Evolutionary conservation across 768 basidiomycete species (phyloP).

Genomic region (Lentinus tigrinus): DNA sequence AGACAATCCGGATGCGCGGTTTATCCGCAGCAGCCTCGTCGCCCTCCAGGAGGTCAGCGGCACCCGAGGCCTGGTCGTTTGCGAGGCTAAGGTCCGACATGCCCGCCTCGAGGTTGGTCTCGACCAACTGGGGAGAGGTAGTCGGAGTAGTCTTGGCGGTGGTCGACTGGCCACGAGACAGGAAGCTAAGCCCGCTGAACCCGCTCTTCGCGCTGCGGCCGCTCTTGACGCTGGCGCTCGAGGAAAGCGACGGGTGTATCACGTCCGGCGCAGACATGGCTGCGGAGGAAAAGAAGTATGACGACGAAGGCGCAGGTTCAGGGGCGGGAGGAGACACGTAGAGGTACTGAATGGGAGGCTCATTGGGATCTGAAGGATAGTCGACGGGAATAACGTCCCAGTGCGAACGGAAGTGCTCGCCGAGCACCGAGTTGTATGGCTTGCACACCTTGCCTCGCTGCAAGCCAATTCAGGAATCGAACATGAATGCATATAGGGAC

Average conservation of each 20-base stretch:
- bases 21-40: conserved; percentile 32
- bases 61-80: conserved; percentile 32
- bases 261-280: conserved; percentile 15
- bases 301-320: conserved; percentile 3
- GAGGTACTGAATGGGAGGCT: conserved; percentile 45
- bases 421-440: conserved; percentile 85
- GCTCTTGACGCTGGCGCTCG: conserved; percentile 55
- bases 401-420: conserved; percentile 86
- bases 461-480: not conserved
- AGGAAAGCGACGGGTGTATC: conserved; percentile 32
- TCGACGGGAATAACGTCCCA: conserved; percentile 75
- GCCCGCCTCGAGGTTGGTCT: conserved; percentile 48
- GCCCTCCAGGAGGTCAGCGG: conserved; percentile 32
- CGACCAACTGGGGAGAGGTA: conserved; percentile 48
- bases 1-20: conserved; percentile 65
- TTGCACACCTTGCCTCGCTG: conserved; percentile 93
- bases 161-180: conserved; percentile 42
- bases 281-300: conserved; percentile 22
- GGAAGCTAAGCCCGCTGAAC: conserved; percentile 54
- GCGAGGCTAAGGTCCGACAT: conserved; percentile 63
- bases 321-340: conserved; percentile 33
- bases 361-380: conserved; percentile 47
- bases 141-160: conserved; percentile 51
- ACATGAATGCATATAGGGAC: not conserved
- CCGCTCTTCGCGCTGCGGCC: conserved; percentile 62